Percentiles rank a stretch among this genome's conserved stretches.
Conservation (phyloP, 2,329 filamentous ascomycete species). For the Colletotrichum shisoi region DNA sequence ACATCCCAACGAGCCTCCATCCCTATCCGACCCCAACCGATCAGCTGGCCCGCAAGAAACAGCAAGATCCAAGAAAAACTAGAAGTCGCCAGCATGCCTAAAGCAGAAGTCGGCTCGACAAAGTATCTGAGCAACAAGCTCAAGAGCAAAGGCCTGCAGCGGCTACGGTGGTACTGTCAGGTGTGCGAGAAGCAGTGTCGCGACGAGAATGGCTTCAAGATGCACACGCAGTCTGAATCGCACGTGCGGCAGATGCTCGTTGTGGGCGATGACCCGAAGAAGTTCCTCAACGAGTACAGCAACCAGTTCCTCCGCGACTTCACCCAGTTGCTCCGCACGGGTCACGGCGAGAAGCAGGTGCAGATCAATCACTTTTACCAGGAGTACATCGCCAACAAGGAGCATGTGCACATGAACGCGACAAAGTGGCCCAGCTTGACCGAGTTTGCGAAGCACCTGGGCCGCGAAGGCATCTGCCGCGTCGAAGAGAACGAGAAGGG, state of each 20-base stretch:
- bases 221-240: constrained; percentile 83
- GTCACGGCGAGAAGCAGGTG: constrained; percentile 89
- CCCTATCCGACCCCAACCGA: not conserved
- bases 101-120: constrained; percentile 90
- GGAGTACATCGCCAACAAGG: constrained; percentile 85
- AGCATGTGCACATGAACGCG: constrained; percentile 92
- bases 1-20: too few relatives aligned
- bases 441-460: constrained; percentile 87
- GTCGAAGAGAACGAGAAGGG: constrained; percentile 92
- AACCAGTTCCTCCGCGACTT: constrained; percentile 85
- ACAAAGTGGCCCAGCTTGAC: constrained; percentile 89
- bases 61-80: not conserved
- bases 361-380: constrained; percentile 95
- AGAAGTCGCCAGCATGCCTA: constrained; percentile 71
- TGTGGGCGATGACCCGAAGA: constrained; percentile 86
- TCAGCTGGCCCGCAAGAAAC: not conserved
- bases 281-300: constrained; percentile 82
- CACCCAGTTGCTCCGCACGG: constrained; percentile 76
- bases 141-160: constrained; percentile 79
- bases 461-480: constrained; percentile 83
- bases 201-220: constrained; percentile 91
- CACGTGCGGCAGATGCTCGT: constrained; percentile 90
- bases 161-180: constrained; percentile 90
- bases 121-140: constrained; percentile 91
- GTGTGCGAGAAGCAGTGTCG: constrained; percentile 72